Evolutionary conservation across 2,329 filamentous ascomycete species (phyloP).

Genomic region (Botryotinia convoluta): DNA sequence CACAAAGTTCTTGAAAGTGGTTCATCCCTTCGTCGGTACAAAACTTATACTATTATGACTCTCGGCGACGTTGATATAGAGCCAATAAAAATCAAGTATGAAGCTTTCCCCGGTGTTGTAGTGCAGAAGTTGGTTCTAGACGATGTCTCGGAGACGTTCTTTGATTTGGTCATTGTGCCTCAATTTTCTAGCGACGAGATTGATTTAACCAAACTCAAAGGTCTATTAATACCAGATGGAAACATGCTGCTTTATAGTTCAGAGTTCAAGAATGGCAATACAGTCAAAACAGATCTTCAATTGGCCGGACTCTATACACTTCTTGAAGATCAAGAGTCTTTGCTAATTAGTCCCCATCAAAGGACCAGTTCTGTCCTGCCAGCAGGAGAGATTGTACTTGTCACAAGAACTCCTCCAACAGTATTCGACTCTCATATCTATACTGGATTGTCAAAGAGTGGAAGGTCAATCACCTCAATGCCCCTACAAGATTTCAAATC

Average conservation of each 20-base stretch:
- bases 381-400: not conserved
- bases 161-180: slow-evolving; percentile 3
- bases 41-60: slow-evolving; percentile 1
- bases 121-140: not conserved
- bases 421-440: not conserved
- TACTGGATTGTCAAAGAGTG: not conserved
- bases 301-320: not conserved
- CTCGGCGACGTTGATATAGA: not conserved
- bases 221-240: not conserved
- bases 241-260: not conserved
- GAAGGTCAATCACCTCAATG: not conserved
- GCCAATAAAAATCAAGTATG: not conserved
- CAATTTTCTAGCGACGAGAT: not conserved
- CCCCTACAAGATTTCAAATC: not conserved
- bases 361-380: too few species aligned
- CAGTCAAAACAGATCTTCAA: not conserved
- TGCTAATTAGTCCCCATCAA: not conserved
- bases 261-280: not conserved
- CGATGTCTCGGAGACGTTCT: not conserved
- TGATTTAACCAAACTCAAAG: not conserved
- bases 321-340: not conserved
- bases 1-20: slow-evolving; percentile 7
- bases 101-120: not conserved
- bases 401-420: not conserved
- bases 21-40: slow-evolving; percentile 10